A percentile compares a stretch with the other conserved stretches of the same genome.
phyloP scores from a whole-genome alignment of 2,329 filamentous ascomycete species.

The Zalaria obscura region DNA sequence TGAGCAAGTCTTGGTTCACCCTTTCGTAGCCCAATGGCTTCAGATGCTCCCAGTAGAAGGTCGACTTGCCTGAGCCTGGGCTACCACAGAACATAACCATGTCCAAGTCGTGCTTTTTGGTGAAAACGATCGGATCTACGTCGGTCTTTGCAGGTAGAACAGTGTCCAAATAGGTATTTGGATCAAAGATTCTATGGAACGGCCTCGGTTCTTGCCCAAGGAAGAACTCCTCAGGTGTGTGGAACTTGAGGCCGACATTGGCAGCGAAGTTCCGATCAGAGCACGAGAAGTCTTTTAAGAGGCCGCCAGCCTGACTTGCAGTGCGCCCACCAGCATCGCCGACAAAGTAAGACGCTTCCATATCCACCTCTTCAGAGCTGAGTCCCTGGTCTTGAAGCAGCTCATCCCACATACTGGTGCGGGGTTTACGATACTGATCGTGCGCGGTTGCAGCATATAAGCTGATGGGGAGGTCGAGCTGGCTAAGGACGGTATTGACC shows the following conservation, averaged over 20 bases:
- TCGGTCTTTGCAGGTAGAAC: constrained; percentile 14
- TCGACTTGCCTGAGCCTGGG: constrained; percentile 83
- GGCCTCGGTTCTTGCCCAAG: constrained; percentile 50
- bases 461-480: constrained; percentile 60
- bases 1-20: constrained; percentile 82
- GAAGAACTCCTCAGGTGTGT: constrained; percentile 89
- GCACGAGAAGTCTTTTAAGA: constrained; percentile 43
- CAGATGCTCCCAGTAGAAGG: constrained; percentile 69
- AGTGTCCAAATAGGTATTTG: constrained; percentile 37
- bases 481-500: constrained; percentile 50
- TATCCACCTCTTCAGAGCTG: constrained; percentile 43
- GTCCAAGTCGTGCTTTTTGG: constrained; percentile 53
- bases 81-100: constrained; percentile 78
- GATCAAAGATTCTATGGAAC: constrained; percentile 59
- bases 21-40: constrained; percentile 68
- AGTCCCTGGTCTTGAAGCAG: constrained; percentile 39
- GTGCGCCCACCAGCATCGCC: constrained; percentile 62
- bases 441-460: constrained; percentile 77
- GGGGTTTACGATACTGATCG: constrained; percentile 76
- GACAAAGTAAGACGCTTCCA: constrained; percentile 64
- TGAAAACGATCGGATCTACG: constrained; percentile 23
- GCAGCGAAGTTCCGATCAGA: constrained; percentile 65
- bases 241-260: constrained; percentile 68
- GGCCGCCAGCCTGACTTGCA: constrained; percentile 20
- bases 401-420: constrained; percentile 75